phyloP scores from a whole-genome alignment of 495 filamentous ascomycete species.

The Penicillium ucsense region DNA sequence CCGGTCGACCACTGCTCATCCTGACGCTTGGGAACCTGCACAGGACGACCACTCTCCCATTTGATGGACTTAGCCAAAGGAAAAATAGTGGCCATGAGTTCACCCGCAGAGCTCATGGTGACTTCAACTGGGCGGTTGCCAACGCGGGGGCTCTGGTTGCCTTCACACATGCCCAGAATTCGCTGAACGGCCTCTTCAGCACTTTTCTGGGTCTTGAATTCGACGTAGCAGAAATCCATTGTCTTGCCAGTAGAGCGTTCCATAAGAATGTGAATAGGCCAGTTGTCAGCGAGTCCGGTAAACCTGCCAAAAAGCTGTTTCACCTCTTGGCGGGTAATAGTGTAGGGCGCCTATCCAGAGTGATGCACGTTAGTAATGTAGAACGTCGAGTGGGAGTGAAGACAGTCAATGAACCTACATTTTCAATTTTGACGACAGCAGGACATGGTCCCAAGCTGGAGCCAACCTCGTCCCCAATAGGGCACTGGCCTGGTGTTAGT shows the following conservation, averaged over 20 bases:
- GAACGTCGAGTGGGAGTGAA: background rate
- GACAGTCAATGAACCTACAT: conserved; percentile 22
- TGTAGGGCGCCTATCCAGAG: conserved; percentile 1
- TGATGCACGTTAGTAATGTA: background rate
- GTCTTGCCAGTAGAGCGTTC: conserved; percentile 71
- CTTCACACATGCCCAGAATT: conserved; percentile 32
- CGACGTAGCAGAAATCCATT: conserved; percentile 57
- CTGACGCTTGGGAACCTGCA: conserved; percentile 20
- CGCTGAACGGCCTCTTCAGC: conserved; percentile 36
- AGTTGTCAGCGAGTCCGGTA: conserved; percentile 42
- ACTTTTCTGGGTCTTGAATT: conserved; percentile 47
- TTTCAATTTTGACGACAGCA: conserved; percentile 40
- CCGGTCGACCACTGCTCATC: conserved; percentile 48
- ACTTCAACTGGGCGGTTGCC: conserved; percentile 58
- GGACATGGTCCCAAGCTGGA: conserved; percentile 7
- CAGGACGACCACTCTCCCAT: conserved; percentile 46
- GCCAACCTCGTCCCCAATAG: conserved; percentile 10
- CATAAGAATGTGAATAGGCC: conserved; percentile 74
- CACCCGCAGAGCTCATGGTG: conserved; percentile 47
- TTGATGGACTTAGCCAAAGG: conserved; percentile 52
- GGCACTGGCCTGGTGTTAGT: background rate
- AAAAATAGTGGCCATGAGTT: conserved; percentile 58
- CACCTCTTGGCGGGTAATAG: conserved; percentile 55
- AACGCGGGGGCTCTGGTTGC: conserved; percentile 43
- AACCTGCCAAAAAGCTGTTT: conserved; percentile 61